Conservation (phyloP, 805 yeast species). For the Suhomyces kilbournensis region DNA sequence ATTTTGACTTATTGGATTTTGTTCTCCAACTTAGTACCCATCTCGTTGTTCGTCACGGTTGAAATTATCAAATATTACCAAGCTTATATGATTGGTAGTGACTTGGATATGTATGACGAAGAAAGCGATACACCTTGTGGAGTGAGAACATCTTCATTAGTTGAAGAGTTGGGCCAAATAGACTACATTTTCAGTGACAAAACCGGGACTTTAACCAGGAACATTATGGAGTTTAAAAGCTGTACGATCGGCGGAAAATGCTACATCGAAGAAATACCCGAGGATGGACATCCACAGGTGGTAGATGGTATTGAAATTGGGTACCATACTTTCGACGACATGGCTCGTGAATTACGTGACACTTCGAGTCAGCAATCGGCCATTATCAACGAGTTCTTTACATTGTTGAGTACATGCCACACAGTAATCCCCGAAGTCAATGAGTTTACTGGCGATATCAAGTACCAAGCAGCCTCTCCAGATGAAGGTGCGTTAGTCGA, state of each 20-base stretch:
- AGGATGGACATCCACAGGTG: slow-evolving; percentile 71
- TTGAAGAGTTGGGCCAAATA: slow-evolving; percentile 96
- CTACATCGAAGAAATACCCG: slow-evolving; percentile 86
- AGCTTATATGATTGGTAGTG: slow-evolving; percentile 90
- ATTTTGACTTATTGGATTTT: slow-evolving; percentile 93
- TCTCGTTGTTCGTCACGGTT: slow-evolving; percentile 92
- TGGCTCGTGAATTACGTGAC: slow-evolving; percentile 46
- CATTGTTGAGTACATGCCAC: slow-evolving; percentile 87
- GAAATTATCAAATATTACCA: slow-evolving; percentile 95
- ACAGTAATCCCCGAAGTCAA: slow-evolving; percentile 92
- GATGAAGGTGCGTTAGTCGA: slow-evolving; percentile 98
- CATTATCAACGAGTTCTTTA: slow-evolving; percentile 69
- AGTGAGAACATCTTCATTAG: slow-evolving; percentile 91
- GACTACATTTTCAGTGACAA: slow-evolving; percentile 95
- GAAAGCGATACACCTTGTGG: slow-evolving; percentile 91
- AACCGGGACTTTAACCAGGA: slow-evolving; percentile 94
- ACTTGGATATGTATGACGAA: slow-evolving; percentile 86
- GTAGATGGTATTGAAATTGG: slow-evolving; percentile 82
- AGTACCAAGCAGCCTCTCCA: slow-evolving; percentile 98
- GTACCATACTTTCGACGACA: slow-evolving; percentile 63
- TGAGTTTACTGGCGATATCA: slow-evolving; percentile 57
- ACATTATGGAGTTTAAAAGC: slow-evolving; percentile 93
- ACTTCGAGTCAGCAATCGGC: slow-evolving; percentile 45
- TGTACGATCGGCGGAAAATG: slow-evolving; percentile 92
- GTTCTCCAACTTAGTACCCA: slow-evolving; percentile 96